phyloP scores from a whole-genome alignment of 768 basidiomycete genomes.

The Pleurotus eryngii region DNA sequence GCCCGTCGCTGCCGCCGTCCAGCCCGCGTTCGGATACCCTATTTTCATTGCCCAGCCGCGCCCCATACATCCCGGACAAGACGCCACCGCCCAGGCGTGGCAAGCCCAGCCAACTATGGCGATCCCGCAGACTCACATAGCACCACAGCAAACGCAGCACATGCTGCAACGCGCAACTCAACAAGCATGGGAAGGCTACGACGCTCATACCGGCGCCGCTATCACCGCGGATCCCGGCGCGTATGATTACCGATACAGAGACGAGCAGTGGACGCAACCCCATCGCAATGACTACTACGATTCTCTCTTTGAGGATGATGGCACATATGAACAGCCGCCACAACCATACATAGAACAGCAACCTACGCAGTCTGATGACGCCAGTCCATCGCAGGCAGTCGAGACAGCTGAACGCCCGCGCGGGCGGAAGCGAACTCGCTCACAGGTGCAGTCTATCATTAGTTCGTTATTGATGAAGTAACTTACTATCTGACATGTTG shows the following conservation, averaged over 20 bases:
- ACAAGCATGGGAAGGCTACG: constrained; percentile 53
- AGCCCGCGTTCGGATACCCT: constrained; percentile 31
- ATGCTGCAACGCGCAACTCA: constrained; percentile 49
- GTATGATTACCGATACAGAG: constrained; percentile 62
- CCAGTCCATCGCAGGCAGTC: constrained; percentile 26
- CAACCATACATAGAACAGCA: constrained; percentile 54
- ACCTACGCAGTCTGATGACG: constrained; percentile 33
- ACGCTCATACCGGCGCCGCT: constrained; percentile 41
- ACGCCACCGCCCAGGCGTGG: constrained; percentile 61
- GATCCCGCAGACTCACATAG: constrained; percentile 62
- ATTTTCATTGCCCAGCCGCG: constrained; percentile 37
- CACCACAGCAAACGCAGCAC: constrained; percentile 40
- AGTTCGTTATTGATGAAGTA: background rate
- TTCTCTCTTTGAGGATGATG: constrained; percentile 45
- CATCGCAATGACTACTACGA: constrained; percentile 53
- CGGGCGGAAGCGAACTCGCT: constrained; percentile 67
- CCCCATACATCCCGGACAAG: constrained; percentile 42
- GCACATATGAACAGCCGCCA: constrained; percentile 48
- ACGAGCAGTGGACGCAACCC: constrained; percentile 54
- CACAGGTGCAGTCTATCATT: constrained; percentile 37
- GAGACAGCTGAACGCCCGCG: constrained; percentile 45
- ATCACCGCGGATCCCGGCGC: constrained; percentile 39
- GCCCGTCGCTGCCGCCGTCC: constrained; percentile 27
- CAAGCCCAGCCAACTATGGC: constrained; percentile 58
- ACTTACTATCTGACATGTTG: constrained; percentile 4